Evolutionary conservation across 305 asterid genomes (phyloP).

Genomic region (Ruellia speciosa): DNA sequence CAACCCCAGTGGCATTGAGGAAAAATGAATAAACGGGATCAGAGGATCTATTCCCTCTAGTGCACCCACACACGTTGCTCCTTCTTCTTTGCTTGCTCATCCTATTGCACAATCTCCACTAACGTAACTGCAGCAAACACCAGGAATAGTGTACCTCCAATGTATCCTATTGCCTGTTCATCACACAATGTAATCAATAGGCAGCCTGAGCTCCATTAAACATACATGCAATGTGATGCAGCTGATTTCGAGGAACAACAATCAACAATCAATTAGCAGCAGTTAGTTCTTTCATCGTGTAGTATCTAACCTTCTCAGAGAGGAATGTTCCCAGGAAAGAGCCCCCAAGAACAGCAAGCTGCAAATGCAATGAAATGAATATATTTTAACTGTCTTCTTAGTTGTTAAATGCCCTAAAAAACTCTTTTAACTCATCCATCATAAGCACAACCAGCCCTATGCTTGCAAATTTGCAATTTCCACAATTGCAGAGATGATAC

Average conservation of each 20-base stretch:
- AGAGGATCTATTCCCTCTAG: background rate
- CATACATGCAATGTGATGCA: background rate
- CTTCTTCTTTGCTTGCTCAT: background rate
- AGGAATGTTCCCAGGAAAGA: slow-evolving; percentile 83
- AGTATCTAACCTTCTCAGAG: slow-evolving; percentile 72
- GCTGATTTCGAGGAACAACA: background rate
- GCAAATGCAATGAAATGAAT: slow-evolving; percentile 20
- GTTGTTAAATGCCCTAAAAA: background rate
- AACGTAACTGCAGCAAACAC: slow-evolving; percentile 81
- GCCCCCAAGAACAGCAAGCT: slow-evolving; percentile 97
- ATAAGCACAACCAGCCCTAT: too few relatives aligned
- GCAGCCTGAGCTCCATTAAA: background rate
- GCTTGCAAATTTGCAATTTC: background rate
- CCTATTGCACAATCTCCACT: slow-evolving; percentile 46
- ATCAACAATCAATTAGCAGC: background rate
- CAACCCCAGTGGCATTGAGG: too few relatives aligned
- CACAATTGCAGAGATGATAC: too few relatives aligned
- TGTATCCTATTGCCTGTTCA: slow-evolving; percentile 65
- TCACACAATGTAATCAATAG: background rate
- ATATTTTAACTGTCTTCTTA: background rate
- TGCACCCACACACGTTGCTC: background rate
- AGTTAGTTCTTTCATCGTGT: background rate
- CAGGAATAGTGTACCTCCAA: slow-evolving; percentile 83
- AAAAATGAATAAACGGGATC: background rate
- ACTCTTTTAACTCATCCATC: background rate